phyloP scores from a whole-genome alignment of 192 early-diverging fungal species.

The Haplosporangium gracile region DNA sequence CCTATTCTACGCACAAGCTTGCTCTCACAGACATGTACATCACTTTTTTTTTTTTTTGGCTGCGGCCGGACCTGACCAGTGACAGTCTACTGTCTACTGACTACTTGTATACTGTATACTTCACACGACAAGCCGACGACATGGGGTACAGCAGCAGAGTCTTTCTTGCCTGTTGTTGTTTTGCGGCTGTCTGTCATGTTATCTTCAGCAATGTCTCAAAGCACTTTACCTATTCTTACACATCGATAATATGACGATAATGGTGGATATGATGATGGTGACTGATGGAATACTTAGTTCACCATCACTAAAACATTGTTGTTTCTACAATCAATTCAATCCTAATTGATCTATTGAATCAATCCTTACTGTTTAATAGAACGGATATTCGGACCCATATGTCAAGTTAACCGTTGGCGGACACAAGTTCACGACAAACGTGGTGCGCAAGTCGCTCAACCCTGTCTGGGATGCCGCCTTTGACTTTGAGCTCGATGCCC shows the following conservation, averaged over 20 bases:
- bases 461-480: constrained; percentile 76
- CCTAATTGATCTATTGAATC: not conserved
- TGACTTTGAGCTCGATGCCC: constrained; percentile 63
- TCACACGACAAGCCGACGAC: not conserved
- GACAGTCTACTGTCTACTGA: not conserved
- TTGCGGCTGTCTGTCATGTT: too few relatives aligned
- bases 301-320: too few relatives aligned
- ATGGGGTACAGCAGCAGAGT: not conserved
- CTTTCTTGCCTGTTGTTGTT: too few relatives aligned
- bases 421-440: constrained; percentile 63
- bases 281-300: not conserved
- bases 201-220: too few relatives aligned
- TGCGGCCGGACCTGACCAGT: not conserved
- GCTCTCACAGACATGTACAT: not conserved
- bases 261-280: too few relatives aligned
- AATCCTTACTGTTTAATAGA: constrained; percentile 2
- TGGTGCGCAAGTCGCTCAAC: constrained; percentile 73
- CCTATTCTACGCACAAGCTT: not conserved
- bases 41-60: not conserved
- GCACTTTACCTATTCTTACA: too few relatives aligned
- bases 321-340: not conserved
- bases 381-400: constrained; percentile 50
- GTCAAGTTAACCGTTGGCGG: constrained; percentile 46
- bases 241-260: too few relatives aligned
- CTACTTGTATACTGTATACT: not conserved